These are phyloP conservation scores for Durusdinium trenchii DNA, from an alignment of 73 alveolate genomes.

Conservation along the genomic window DNA sequence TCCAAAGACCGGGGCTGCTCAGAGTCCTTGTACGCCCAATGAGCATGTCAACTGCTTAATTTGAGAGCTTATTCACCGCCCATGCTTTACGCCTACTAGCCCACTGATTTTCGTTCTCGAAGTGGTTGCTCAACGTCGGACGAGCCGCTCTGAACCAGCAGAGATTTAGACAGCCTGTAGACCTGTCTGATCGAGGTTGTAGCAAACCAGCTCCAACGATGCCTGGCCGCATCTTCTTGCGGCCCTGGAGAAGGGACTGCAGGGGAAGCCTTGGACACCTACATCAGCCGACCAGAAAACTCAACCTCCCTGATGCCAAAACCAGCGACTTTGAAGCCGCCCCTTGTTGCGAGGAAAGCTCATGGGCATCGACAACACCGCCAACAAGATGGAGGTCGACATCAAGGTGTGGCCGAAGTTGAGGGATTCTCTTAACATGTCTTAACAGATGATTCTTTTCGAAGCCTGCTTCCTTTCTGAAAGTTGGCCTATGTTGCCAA, in stretches of 20 bases:
- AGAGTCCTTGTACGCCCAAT: no score
- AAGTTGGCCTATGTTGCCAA: background rate
- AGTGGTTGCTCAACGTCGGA: no score
- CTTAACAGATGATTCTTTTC: background rate
- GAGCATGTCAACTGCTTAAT: no score
- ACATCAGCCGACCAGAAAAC: no score
- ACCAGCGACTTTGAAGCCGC: background rate
- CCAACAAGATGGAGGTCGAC: conserved; percentile 57
- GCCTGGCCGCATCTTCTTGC: background rate
- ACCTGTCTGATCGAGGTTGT: background rate
- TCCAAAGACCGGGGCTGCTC: no score
- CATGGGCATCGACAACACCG: conserved; percentile 50
- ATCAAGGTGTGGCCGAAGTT: conserved; percentile 6
- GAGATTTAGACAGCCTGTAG: background rate
- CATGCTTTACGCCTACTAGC: no score
- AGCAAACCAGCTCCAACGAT: conserved; percentile 45
- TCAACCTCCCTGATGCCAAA: no score
- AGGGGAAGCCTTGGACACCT: no score
- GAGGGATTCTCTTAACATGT: background rate
- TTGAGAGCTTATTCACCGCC: no score
- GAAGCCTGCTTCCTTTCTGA: background rate
- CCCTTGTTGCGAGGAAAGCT: conserved; percentile 41
- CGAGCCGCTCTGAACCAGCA: no score
- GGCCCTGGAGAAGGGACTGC: no score
- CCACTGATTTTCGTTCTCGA: no score